Conservation (phyloP, 805 yeast species). For the Starmera amethionina region DNA sequence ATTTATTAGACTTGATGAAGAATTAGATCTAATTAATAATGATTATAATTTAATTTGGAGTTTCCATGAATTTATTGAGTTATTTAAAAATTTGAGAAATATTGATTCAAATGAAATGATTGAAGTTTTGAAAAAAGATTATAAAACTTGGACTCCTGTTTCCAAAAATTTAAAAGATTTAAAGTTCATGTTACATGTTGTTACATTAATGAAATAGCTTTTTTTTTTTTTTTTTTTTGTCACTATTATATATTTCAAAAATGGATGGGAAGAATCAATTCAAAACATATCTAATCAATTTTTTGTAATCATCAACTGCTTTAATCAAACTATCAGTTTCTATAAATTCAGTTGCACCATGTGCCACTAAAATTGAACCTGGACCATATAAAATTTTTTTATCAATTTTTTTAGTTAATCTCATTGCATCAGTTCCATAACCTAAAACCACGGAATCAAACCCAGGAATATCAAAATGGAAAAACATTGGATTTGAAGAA, state of each 20-base stretch:
- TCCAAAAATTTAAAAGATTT: slow-evolving; percentile 9
- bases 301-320: slow-evolving; percentile 42
- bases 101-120: slow-evolving; percentile 16
- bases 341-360: slow-evolving; percentile 42
- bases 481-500: slow-evolving; percentile 29
- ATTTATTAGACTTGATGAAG: not conserved
- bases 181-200: slow-evolving; percentile 17
- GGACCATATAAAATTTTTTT: slow-evolving; percentile 49
- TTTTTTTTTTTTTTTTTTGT: too few relatives aligned
- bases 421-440: slow-evolving; percentile 41
- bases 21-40: slow-evolving; percentile 18
- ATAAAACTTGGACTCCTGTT: slow-evolving; percentile 11
- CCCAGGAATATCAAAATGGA: slow-evolving; percentile 50
- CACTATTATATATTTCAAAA: too few relatives aligned
- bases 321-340: slow-evolving; percentile 31
- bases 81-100: slow-evolving; percentile 22
- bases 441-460: slow-evolving; percentile 41
- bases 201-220: slow-evolving; percentile 1
- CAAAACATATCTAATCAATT: slow-evolving; percentile 20
- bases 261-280: too few relatives aligned
- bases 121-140: slow-evolving; percentile 3
- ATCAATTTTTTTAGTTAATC: slow-evolving; percentile 20
- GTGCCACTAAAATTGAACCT: slow-evolving; percentile 54
- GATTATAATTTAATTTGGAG: slow-evolving; percentile 33
- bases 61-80: slow-evolving; percentile 27